Evolutionary conservation across 345 rosid genomes (phyloP), one percentile per base, ranked within the genome.

Genomic region (Eucalyptus viminalis): DNA sequence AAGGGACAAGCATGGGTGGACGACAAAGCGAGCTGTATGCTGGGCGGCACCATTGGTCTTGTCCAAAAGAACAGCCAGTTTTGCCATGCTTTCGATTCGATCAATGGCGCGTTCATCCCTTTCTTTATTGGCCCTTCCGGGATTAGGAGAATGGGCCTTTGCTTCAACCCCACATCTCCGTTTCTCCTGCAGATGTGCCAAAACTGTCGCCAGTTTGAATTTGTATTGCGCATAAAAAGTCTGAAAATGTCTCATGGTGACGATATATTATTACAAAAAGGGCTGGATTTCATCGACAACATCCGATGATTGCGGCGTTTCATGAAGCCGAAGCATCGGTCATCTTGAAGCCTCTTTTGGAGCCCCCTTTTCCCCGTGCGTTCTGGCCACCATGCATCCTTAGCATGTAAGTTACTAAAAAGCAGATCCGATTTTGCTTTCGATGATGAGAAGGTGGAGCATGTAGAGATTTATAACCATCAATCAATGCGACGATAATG

Each of bases 1-100:
- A 27, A 53, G 43, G 88, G 80, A 90, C 90, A 90, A 81, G 83
- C 51, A 45, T 4, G 45, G 92, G 93, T 93, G 94, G 93, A 91
- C 86, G 93, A 92, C 92, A 88, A 90, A 91, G 83, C 87, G 34
- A 88, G 87, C 90, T 92, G 93, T 53, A 49, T 56, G 43, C 40
- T 62, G 90, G 89, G 90, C 90, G 89, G 86, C 87, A 9, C 87
- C 16, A 81, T 89, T 58, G 87, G 50, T 60, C 37, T 40, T 51
- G 89, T 37, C 89, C 47, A n/a, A 49, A 88, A 12, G 49, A 60
- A 56, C 86, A 86, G 24, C 56, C 80, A 14, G 49, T 88, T 88
- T 88, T 27, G 45, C 62, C 54, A 51, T 88, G 90, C 65, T 88
- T 90, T 85, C 50, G 8, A 47, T 13, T 89, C 90, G 88, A 91